These are phyloP conservation scores for Piper longum DNA, from an alignment of 164 flowering plant species.

Conservation along the genomic window DNA sequence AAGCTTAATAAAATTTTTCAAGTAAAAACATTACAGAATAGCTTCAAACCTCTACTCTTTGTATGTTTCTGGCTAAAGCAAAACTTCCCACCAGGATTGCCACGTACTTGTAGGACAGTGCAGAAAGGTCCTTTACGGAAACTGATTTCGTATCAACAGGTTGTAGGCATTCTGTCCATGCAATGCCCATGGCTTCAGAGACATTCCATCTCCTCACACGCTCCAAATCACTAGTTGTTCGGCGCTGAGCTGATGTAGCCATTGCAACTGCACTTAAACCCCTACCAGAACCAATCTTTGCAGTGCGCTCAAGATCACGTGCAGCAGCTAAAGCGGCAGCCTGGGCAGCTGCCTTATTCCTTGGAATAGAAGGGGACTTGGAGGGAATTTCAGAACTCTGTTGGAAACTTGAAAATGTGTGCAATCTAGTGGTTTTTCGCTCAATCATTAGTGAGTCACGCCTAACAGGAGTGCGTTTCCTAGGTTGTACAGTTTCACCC, in stretches of 20 bases:
- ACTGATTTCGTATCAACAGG: conserved; percentile 77
- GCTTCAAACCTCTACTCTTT: conserved; percentile 65
- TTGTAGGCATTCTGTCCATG: conserved; percentile 97
- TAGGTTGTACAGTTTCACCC: conserved; percentile 56
- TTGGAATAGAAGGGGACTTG: conserved; percentile 45
- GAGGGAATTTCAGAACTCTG: conserved; percentile 44
- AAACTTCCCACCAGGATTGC: conserved; percentile 95
- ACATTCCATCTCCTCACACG: conserved; percentile 89
- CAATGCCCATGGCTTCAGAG: conserved; percentile 94
- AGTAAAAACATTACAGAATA: not conserved
- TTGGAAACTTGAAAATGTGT: conserved; percentile 93
- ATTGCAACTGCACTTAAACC: conserved; percentile 99
- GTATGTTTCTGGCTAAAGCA: conserved; percentile 95
- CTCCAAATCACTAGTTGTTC: conserved; percentile 61
- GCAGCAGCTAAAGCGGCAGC: conserved; percentile 99
- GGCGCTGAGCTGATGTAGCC: conserved; percentile 96
- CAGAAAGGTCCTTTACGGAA: conserved; percentile 88
- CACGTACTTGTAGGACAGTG: conserved; percentile 69
- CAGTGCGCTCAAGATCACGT: conserved; percentile 94
- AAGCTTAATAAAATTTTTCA: not conserved
- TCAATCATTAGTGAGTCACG: conserved; percentile 79
- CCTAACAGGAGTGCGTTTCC: conserved; percentile 42
- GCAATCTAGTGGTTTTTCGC: conserved; percentile 57
- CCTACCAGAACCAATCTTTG: conserved; percentile 97
- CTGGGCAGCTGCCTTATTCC: conserved; percentile 93